phyloP scores from a whole-genome alignment of 176 grass and related monocot genomes.

The Rhynchospora pubera region DNA sequence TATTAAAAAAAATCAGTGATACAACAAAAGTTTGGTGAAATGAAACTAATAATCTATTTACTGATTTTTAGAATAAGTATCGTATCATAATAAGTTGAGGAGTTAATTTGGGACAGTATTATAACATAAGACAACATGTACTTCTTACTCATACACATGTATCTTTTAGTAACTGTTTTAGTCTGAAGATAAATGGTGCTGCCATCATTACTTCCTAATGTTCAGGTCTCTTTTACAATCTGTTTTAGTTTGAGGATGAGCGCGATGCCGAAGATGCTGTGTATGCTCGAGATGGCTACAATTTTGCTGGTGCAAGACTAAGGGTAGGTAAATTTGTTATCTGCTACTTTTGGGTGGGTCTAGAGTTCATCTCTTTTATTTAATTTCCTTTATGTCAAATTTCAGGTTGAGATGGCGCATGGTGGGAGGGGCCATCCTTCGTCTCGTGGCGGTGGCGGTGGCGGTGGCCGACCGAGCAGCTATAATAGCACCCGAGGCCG shows the following conservation, averaged over 20 bases:
- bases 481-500: conserved; percentile 46
- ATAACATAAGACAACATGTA: not conserved
- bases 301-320: conserved; percentile 80
- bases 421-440: conserved; percentile 73
- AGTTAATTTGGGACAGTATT: not conserved
- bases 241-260: conserved; percentile 84
- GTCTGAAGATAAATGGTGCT: conserved; percentile 95
- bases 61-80: not conserved
- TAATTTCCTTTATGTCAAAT: not conserved
- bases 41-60: not conserved
- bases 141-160: not conserved
- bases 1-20: no score
- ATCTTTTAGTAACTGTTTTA: conserved; percentile 14
- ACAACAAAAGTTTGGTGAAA: not conserved
- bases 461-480: conserved; percentile 26
- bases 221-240: not conserved
- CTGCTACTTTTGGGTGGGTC: not conserved
- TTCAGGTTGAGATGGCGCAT: conserved; percentile 87
- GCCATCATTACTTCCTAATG: not conserved
- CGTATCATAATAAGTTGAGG: not conserved
- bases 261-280: conserved; percentile 88
- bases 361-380: not conserved
- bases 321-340: conserved; percentile 34
- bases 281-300: conserved; percentile 81
- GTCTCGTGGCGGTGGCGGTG: no score